Evolutionary conservation across 176 grass and related monocot genomes (phyloP).

Genomic region (Musa itinerans): DNA sequence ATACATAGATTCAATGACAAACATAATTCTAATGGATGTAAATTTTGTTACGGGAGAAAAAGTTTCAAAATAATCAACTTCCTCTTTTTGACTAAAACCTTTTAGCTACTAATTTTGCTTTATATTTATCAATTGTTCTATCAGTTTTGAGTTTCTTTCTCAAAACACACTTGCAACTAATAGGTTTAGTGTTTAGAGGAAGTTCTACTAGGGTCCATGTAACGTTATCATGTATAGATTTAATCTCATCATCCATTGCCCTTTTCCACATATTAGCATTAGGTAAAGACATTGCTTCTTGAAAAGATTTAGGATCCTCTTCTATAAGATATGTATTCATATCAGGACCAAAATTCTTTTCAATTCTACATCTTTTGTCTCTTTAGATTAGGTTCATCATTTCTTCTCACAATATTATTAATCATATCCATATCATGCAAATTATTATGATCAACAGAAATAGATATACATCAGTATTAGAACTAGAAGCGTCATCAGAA

Average conservation of each 20-base stretch:
- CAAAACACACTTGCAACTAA: neutral
- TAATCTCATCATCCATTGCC: neutral
- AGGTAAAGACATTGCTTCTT: neutral
- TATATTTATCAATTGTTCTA: neutral
- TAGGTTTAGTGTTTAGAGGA: neutral
- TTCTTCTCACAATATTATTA: neutral
- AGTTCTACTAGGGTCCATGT: neutral
- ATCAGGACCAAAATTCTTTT: neutral
- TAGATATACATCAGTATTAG: no score
- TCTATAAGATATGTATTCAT: neutral
- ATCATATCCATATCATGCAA: no score
- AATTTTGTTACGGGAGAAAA: neutral
- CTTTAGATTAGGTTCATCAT: neutral
- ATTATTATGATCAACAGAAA: no score
- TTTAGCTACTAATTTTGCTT: neutral
- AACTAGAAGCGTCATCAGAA: no score
- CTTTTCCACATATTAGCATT: neutral
- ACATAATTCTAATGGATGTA: neutral
- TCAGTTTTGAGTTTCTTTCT: neutral
- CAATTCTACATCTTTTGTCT: neutral
- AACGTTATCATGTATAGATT: neutral
- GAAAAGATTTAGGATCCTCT: neutral
- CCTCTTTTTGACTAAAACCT: neutral
- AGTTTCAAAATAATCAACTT: neutral
- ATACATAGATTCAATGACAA: neutral